Evolutionary conservation across 2,329 filamentous ascomycete species (phyloP).

Genomic region (Fusarium sp.): DNA sequence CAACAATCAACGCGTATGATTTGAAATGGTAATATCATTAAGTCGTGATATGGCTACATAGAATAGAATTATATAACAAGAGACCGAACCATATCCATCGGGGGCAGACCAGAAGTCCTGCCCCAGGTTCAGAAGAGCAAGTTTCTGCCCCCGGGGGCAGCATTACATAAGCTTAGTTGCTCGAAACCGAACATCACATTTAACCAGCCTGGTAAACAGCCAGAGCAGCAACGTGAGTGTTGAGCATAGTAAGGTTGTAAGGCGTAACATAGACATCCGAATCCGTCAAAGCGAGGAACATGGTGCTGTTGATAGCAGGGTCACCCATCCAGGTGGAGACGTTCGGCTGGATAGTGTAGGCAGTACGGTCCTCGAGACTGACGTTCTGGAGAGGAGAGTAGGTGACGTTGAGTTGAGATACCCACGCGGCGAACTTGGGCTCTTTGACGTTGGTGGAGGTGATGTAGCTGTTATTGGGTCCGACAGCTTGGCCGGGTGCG

Average conservation of each 20-base stretch:
- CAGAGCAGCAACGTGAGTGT: conserved; percentile 80
- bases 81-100: too few relatives aligned
- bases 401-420: conserved; percentile 80
- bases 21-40: too few relatives aligned
- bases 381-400: conserved; percentile 70
- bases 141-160: too few relatives aligned
- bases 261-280: conserved; percentile 74
- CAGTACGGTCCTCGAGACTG: conserved; percentile 60
- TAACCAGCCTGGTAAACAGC: conserved; percentile 83
- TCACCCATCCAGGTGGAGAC: conserved; percentile 74
- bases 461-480: conserved; percentile 85
- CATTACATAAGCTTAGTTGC: too few relatives aligned
- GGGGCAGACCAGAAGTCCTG: too few relatives aligned
- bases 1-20: too few relatives aligned
- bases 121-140: too few relatives aligned
- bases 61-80: too few relatives aligned
- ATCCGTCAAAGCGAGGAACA: conserved; percentile 83
- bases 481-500: conserved; percentile 71
- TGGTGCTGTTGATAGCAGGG: conserved; percentile 78
- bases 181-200: too few relatives aligned
- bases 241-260: conserved; percentile 79
- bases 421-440: conserved; percentile 79
- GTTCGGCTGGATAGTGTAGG: conserved; percentile 79
- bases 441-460: conserved; percentile 68
- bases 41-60: too few relatives aligned